Evolutionary conservation across 495 filamentous ascomycete genomes (phyloP), one percentile per base, ranked within the genome.

Genomic region (Aspergillus nanangensis): DNA sequence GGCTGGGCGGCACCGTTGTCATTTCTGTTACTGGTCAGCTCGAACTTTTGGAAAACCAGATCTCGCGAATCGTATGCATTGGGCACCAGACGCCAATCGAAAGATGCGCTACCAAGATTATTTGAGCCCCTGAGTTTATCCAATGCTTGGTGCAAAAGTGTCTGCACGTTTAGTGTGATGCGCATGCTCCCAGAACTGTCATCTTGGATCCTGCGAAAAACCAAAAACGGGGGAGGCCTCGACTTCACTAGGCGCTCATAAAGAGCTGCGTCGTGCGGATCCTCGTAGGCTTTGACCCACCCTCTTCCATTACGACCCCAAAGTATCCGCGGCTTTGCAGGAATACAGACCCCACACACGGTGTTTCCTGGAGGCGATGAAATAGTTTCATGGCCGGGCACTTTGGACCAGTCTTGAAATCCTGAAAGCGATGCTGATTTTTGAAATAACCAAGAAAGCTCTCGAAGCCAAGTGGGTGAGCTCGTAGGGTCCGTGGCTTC

Each of bases 101-200:
- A 55, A 1, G 49, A 46, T 14, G 57, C 44, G 5, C 24, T 45
- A 13, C 53, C 48, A 15, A 51, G 41, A n/a, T 29, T 32, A n/a
- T 25, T 20, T 5, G 47, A 33, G 5, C 41, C 34, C 19, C 47
- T 18, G 42, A 82, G 58, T 20, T 62, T 64, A 1, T 65, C 61
- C 22, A 62, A 55, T 18, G 80, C 81, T 29, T 72, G 63, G 52
- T 88, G 84, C 1, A 77, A 62, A 11, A 87, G 58, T 0, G 77
- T 70, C 11, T 70, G 60, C 11, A 83, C 43, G 47, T 85, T 82
- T 1, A 83, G 47, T 0, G 72, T 72, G 32, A 87, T 64, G 11
- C 61, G 63, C 17, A 81, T 33, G 23, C 62, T 47, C 2, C 59
- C 57, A 22, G 60, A 31, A 10, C 45, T 55, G 15, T 55, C 38